Percentiles rank a stretch among this genome's conserved stretches.
phyloP scores from a whole-genome alignment of 331 rosid genomes.

The Malus hybrid region DNA sequence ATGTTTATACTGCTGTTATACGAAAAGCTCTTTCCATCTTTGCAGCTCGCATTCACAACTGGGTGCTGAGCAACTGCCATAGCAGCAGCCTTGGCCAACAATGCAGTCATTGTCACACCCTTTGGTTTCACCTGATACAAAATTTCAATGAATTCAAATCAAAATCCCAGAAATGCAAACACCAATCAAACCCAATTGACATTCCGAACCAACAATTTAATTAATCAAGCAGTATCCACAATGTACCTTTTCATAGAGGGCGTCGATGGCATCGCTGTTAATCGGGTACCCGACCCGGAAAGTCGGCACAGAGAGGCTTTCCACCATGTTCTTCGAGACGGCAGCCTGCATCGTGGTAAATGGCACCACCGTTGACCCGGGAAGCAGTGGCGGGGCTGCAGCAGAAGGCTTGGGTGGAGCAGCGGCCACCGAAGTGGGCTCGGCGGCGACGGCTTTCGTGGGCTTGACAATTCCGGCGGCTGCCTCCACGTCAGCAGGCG shows the following conservation, averaged over 20 bases:
- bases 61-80: constrained; percentile 92
- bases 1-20: constrained; percentile 64
- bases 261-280: constrained; percentile 73
- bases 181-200: not conserved
- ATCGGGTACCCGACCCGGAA: constrained; percentile 94
- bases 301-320: constrained; percentile 79
- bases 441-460: constrained; percentile 21
- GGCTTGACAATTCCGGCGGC: constrained; percentile 46
- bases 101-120: constrained; percentile 93
- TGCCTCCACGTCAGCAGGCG: constrained; percentile 47
- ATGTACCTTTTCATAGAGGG: constrained; percentile 53
- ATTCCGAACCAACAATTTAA: not conserved
- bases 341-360: constrained; percentile 94
- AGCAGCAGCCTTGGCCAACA: constrained; percentile 83
- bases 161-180: not conserved
- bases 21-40: constrained; percentile 75
- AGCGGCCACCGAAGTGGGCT: constrained; percentile 14
- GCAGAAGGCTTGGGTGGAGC: constrained; percentile 36
- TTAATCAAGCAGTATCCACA: not conserved
- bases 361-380: constrained; percentile 80
- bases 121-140: constrained; percentile 65
- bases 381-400: constrained; percentile 39
- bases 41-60: constrained; percentile 77
- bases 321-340: constrained; percentile 85
- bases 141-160: constrained; percentile 2